Evolutionary conservation across 495 filamentous ascomycete genomes (phyloP), one percentile per base, ranked within the genome.

Genomic region (Trichoderma virens): DNA sequence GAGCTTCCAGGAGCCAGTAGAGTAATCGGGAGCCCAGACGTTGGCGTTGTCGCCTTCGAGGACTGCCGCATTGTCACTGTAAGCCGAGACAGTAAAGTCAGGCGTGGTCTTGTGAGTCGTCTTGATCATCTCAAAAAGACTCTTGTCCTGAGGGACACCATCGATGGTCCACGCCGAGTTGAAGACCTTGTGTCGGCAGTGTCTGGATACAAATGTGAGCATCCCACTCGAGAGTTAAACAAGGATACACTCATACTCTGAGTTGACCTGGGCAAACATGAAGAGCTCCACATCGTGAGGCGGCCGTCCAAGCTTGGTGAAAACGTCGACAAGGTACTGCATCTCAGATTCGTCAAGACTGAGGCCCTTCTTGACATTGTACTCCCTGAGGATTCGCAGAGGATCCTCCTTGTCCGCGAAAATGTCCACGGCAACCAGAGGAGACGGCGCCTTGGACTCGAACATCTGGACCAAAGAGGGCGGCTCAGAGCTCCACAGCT

Each of bases 91-190:
- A 13, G 91, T 94, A 73, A 86, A 85, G 11, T 88, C 77, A 0
- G 91, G 90, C 62, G 90, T 85, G 62, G 80, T 78, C 70, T 88
- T 85, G 75, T 98, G 90, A 6, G 94, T 98, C 70, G 96, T 94
- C 45, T 89, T 83, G 67, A 98, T 98, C 94, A 98, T 97, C 45
- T 85, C 85, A 69, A 98, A 98, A 8, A 98, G 84, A 61, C 86
- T 90, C 70, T 85, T 79, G 13, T 84, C 81, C 81, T 91, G 94
- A 67, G 81, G 76, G 66, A 89, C 78, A 59, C 92, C 92, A 77
- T 98, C 93, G 69, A 98, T 96, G n/a, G 89, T 93, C 91, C 92
- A 98, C 23, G 88, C 88, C 18, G 95, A 92, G 72, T 98, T 98
- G 82, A 98, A 98, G 67, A 94, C 90, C 76, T 87, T 86, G 71